These are phyloP conservation scores for Trichoderma erinaceum DNA, from an alignment of 495 filamentous ascomycete species.

Conservation along the genomic window DNA sequence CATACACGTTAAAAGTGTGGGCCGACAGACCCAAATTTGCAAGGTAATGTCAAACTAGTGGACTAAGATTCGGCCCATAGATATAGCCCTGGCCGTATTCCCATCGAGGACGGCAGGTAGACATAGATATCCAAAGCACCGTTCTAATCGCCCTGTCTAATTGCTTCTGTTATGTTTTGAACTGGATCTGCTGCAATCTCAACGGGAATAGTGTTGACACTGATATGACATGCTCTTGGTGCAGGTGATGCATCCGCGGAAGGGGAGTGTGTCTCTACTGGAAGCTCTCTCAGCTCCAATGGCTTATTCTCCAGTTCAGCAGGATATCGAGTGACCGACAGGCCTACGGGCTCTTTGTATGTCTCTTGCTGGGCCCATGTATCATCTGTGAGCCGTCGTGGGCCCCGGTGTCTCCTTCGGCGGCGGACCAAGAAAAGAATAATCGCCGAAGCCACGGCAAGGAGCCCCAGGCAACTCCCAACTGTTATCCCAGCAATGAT, in stretches of 20 bases:
- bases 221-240: not conserved
- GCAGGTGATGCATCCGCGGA: not conserved
- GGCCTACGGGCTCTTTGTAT: not conserved
- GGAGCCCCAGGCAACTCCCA: not conserved
- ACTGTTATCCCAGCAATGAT: not conserved
- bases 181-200: not conserved
- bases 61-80: too few relatives aligned
- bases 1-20: too few relatives aligned
- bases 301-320: conserved; percentile 1
- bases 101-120: not conserved
- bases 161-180: not conserved
- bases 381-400: not conserved
- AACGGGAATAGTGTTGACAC: not conserved
- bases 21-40: too few relatives aligned
- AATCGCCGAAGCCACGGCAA: not conserved
- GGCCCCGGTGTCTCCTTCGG: not conserved
- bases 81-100: too few relatives aligned
- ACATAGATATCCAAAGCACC: not conserved
- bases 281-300: not conserved
- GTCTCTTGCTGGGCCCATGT: not conserved
- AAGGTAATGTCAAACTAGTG: too few relatives aligned
- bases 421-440: not conserved
- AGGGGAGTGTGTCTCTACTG: not conserved
- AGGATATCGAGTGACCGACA: not conserved
- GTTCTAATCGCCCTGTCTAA: not conserved